phyloP scores from a whole-genome alignment of 2,329 filamentous ascomycete species.

The Verticillium albo-atrum region DNA sequence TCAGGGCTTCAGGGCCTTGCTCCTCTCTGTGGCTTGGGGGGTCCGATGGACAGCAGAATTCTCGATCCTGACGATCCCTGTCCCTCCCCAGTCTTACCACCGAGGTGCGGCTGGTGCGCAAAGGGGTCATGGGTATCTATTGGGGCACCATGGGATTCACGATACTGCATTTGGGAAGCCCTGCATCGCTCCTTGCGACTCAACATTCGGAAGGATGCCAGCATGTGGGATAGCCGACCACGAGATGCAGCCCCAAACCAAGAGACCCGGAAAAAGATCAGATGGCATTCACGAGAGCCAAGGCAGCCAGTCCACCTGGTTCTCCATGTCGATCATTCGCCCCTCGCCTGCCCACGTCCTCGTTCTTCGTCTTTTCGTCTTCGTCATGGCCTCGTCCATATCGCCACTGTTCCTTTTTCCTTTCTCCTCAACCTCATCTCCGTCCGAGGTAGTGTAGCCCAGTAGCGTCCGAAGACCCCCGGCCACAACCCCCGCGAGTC shows the following conservation, averaged over 20 bases:
- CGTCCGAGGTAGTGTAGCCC: background rate
- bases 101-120: background rate
- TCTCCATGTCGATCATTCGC: background rate
- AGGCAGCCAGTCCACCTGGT: background rate
- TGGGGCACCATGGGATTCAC: background rate
- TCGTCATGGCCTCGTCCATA: background rate
- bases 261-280: background rate
- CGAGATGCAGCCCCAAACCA: background rate
- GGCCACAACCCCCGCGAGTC: background rate
- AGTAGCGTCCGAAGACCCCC: background rate
- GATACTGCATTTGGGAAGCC: background rate
- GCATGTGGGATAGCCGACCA: background rate
- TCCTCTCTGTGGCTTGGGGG: background rate
- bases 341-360: background rate
- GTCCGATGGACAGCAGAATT: background rate
- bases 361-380: background rate
- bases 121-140: background rate
- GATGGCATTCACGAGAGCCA: background rate
- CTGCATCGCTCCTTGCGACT: background rate
- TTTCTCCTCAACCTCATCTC: background rate
- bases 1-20: background rate
- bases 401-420: background rate
- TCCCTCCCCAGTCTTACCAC: background rate
- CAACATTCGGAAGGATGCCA: background rate
- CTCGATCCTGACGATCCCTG: background rate